Base-by-base conservation (phyloP, 371 early-diverging fungal genomes). In the Saksenaea oblongispora region DNA sequence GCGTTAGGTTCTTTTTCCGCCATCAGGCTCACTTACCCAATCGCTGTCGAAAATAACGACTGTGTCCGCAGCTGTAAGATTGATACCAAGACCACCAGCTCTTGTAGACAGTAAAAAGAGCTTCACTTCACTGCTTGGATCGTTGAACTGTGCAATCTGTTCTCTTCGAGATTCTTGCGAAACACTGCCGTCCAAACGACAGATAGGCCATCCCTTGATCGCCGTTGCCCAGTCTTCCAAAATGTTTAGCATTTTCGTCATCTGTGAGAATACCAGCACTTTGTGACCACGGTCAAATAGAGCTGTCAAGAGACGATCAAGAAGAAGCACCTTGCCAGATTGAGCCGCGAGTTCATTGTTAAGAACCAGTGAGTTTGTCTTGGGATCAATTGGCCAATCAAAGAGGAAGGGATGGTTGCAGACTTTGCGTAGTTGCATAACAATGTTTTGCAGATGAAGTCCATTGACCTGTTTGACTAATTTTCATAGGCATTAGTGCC, bases 101-200 rank as follows among this genome's bases (percentile, higher is more conserved):
- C 99, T 87, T 0, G 99, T 99, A 31, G 95, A 93, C 27, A 99
- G 75, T 42, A 99, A 78, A 72, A 99, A 99, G 22, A 99, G 74
- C 60, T 89, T 91, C 8, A 69, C 62, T 15, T 80, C 57, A 34
- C 75, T 76, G 9, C 74, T 54, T 15, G 79, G 76, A 14, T 77
- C 64, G 69, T 89, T 84, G 61, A 89, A 86, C n/a, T 69, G 65
- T 7, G 78, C 84, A 59, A 98, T 95, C 63, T 95, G 88, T 51
- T 85, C 72, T 41, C 89, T 83, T 15, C 99, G 87, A 0, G 89
- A 88, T 26, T 90, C 91, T 65, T 95, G 91, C 0, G 79, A 63
- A 0, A 96, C 91, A 34, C 68, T 69, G 8, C 99, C 99, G 74
- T 99, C 99, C 62, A 99, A 90, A 39, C 99, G 84, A 70, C 96